Evolutionary conservation across 1,284 basidiomycete species (phyloP), one percentile per base, ranked within the genome.

Genomic region (Malassezia cuniculi): DNA sequence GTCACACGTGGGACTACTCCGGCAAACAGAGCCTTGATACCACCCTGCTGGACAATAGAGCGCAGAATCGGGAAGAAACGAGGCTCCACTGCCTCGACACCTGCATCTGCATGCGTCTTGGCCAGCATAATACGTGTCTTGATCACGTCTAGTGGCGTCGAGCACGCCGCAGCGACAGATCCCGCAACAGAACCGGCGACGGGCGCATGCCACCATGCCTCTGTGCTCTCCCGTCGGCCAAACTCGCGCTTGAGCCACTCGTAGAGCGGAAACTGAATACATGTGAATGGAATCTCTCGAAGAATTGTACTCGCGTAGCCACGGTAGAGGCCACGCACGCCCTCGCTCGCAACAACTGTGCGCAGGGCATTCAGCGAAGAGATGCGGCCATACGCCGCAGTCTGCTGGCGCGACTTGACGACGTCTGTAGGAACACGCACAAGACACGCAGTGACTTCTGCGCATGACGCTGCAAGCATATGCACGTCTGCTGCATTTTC

Each of bases 81-180:
- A 38, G 52, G 37, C 33, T 66, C 60, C 35, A 56, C 58, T 5
- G 49, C 54, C 5, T 27, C 16, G 7, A 28, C 18, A 8, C 32
- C 33, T 9, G 34, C n/a, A 18, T 12, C 17, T 21, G 28, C 8
- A 26, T 39, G 21, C 19, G 18, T 8, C 6, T 47, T 73, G 59
- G 93, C 85, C 9, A 97, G 75, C 93, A 99, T 99, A 36, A 95
- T 83, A 11, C 93, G 76, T 2, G 90, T 99, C 69, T 97, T 97
- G 42, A 94, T 76, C 3, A 97, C 93, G 59, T 99, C 93, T 14
- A 97, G 71, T 0, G 93, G 93, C 0, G 93, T 97, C 0, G 93
- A 97, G 27, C 82, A 57, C 0, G 81, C 82, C 0, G 89, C 90
- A 3, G 89, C 86, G 12, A 84, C 73, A 0, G 82, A 86, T 10